phyloP scores from a whole-genome alignment of 441 rosid species.

The Erodium texanum region DNA sequence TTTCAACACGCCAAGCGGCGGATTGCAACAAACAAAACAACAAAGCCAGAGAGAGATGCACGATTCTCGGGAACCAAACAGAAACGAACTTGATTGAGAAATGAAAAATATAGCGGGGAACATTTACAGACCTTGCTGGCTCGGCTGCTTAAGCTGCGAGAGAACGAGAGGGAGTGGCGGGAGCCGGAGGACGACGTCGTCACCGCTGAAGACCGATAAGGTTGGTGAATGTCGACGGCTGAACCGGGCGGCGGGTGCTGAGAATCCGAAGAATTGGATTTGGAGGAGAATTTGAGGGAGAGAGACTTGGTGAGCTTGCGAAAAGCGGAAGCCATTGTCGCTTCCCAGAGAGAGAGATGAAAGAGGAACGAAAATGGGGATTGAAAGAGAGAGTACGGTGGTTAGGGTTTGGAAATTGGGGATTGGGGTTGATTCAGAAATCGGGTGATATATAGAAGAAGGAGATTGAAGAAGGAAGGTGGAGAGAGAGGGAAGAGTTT shows the following conservation, averaged over 20 bases:
- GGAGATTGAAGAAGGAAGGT: slow-evolving; percentile 1
- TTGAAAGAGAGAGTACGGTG: too few species aligned
- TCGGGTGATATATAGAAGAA: background rate
- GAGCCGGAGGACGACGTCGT: background rate
- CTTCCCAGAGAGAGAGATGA: background rate
- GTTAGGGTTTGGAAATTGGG: background rate
- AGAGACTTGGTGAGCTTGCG: slow-evolving; percentile 1
- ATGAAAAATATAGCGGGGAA: background rate
- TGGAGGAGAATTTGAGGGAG: slow-evolving; percentile 2
- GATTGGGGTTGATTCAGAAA: background rate
- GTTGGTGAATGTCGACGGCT: background rate
- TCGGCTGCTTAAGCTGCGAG: background rate
- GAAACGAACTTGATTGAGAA: background rate
- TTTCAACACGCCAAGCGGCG: too few species aligned
- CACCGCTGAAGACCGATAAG: background rate
- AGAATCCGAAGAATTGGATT: background rate
- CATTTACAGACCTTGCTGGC: background rate
- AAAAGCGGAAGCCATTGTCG: slow-evolving; percentile 1
- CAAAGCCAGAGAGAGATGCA: background rate
- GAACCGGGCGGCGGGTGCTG: background rate
- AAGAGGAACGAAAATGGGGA: background rate
- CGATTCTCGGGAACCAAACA: background rate
- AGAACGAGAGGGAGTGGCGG: slow-evolving; percentile 2
- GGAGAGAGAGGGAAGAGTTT: background rate
- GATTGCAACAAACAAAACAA: too few species aligned